A percentile compares a stretch with the other conserved stretches of the same genome.
Conservation (phyloP, 768 basidiomycete species). For the Suillus decipiens region DNA sequence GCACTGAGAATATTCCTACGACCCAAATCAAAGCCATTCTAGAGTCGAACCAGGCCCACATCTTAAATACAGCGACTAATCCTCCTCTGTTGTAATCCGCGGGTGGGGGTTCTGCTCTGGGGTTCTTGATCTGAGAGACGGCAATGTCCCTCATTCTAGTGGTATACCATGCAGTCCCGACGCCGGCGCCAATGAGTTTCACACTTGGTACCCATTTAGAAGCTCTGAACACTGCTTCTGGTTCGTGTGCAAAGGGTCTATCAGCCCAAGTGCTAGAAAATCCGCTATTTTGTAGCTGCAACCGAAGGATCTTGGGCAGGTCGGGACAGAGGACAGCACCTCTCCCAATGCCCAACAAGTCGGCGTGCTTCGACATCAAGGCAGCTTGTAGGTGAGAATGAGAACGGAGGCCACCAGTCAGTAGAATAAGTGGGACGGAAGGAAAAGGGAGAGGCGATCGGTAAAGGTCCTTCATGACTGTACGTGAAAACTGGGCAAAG, state of each 20-base stretch:
- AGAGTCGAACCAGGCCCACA: constrained; percentile 49
- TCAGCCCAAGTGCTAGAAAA: constrained; percentile 18
- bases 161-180: constrained; percentile 66
- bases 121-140: constrained; percentile 12
- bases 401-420: constrained; percentile 80
- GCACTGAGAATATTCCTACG: not conserved
- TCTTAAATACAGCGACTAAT: constrained; percentile 39
- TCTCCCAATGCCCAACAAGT: constrained; percentile 79
- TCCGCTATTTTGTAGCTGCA: constrained; percentile 11
- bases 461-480: constrained; percentile 41
- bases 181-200: constrained; percentile 65
- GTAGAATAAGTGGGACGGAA: constrained; percentile 60
- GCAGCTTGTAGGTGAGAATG: constrained; percentile 55
- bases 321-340: constrained; percentile 62
- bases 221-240: constrained; percentile 25
- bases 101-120: constrained; percentile 5
- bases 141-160: constrained; percentile 58
- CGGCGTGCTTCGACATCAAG: constrained; percentile 55
- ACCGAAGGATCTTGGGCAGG: constrained; percentile 46
- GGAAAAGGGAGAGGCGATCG: constrained; percentile 21
- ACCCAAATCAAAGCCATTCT: constrained; percentile 3
- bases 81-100: constrained; percentile 35
- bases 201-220: constrained; percentile 44
- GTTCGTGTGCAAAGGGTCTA: constrained; percentile 42
- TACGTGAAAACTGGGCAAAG: constrained; percentile 67